A percentile compares a stretch with the other conserved stretches of the same genome.
phyloP scores from a whole-genome alignment of 176 grass and related monocot species.

The Melocanna baccifera region DNA sequence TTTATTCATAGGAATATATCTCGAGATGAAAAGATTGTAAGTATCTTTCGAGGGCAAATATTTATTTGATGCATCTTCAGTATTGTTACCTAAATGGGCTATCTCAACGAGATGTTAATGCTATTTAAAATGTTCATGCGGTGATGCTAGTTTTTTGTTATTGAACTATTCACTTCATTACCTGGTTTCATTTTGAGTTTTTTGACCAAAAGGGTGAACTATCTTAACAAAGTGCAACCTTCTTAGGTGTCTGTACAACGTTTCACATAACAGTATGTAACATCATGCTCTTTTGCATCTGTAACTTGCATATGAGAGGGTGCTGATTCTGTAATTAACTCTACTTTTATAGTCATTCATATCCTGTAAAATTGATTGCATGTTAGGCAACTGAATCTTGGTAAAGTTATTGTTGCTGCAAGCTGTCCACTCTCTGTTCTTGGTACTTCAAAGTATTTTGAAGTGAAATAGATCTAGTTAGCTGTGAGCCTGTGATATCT shows the following conservation, averaged over 20 bases:
- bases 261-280: conserved; percentile 11
- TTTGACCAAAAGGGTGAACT: conserved; percentile 5
- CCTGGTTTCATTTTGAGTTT: background rate
- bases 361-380: background rate
- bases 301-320: background rate
- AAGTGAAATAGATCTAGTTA: background rate
- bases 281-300: background rate
- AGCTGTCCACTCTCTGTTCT: background rate
- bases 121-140: background rate
- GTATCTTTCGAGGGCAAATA: conserved; percentile 9
- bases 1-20: conserved; percentile 68
- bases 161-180: background rate
- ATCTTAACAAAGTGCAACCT: background rate
- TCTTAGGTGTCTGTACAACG: background rate
- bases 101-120: background rate
- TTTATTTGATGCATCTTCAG: background rate
- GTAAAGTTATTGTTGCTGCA: background rate
- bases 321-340: background rate
- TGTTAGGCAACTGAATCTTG: background rate
- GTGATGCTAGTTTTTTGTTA: background rate
- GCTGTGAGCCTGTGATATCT: background rate
- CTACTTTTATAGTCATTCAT: background rate
- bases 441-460: background rate
- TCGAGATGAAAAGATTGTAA: conserved; percentile 87
- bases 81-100: conserved; percentile 5